These are phyloP conservation scores for Venturia effusa DNA, from an alignment of 2,329 filamentous ascomycete genomes.

Conservation along the genomic window DNA sequence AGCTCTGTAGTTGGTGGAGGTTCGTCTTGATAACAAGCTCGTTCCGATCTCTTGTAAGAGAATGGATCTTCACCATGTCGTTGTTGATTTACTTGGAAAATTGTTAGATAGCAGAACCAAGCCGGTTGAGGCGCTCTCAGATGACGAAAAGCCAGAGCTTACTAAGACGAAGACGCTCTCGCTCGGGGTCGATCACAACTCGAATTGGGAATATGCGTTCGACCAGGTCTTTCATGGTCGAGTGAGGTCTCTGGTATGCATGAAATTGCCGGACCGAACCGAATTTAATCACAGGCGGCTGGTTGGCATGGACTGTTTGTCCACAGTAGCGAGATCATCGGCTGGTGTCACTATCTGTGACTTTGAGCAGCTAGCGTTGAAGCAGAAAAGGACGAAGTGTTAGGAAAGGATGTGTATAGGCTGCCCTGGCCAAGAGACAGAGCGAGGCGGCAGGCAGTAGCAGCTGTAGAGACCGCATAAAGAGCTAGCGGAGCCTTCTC, in stretches of 20 bases:
- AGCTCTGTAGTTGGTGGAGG: neutral
- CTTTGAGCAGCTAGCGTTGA: too few relatives aligned
- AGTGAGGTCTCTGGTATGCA: neutral
- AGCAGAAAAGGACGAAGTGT: too few relatives aligned
- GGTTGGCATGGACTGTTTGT: too few relatives aligned
- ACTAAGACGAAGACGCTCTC: neutral
- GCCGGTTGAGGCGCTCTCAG: neutral
- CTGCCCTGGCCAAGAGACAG: too few relatives aligned
- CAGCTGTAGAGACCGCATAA: too few relatives aligned
- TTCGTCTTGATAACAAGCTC: neutral
- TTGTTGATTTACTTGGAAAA: neutral
- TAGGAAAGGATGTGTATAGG: too few relatives aligned
- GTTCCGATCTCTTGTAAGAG: neutral
- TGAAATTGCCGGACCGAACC: neutral
- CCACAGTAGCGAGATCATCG: too few relatives aligned
- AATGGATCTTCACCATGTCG: neutral
- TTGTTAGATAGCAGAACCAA: neutral
- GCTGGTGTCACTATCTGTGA: too few relatives aligned
- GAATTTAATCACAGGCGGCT: too few relatives aligned
- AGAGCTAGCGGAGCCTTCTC: too few relatives aligned
- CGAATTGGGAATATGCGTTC: neutral
- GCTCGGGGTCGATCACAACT: neutral
- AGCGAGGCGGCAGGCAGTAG: too few relatives aligned
- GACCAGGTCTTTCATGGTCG: neutral
- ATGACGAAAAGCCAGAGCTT: neutral